Evolutionary conservation across 176 grass and related monocot genomes (phyloP), one percentile per base, ranked within the genome.

Genomic region (Lolium multiflorum): DNA sequence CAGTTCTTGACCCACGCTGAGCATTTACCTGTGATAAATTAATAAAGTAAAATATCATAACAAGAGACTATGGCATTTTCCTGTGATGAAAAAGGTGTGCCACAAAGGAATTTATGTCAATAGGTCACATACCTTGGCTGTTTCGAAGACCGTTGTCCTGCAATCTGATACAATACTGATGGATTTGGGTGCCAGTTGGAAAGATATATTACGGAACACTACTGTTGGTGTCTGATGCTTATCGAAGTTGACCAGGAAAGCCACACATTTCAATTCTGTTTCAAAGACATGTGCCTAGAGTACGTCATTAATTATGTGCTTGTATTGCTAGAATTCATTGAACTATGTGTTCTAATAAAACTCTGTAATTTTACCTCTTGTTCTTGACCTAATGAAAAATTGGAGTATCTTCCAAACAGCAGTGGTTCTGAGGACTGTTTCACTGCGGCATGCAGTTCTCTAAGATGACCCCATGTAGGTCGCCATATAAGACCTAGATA

Each of bases 381-480:
- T 84, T 80, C 25, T 66, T 87, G 74, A 44, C 90, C 92, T 65
- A 98, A 88, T 21, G 93, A 88, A 56, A 84, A 79, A 77, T 78
- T 91, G 64, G 88, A 90, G 81, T 98, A 89, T 11, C 56, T 91
- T 82, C 96, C 96, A 24, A 77, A 89, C 64, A 98, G 79, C 75
- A 98, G 81, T 43, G 91, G 77, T 17, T 94, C 89, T 49, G 90
- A 88, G 48, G 74, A 89, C 35, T 80, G 81, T 55, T 91, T 94
- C 38, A 98, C 52, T 78, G 87, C 92, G 46, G 88, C 79, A 96
- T 98, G 96, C 69, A 98, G 46, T 86, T 96, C 86, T 83, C 83
- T 94, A 3, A 98, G 88, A 91, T 98, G 96, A n/a, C 62, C 93
- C 96, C 96, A 98, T 84, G 92, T 91, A 65, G 96, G 92, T 91